These are phyloP conservation scores for Emergomyces africanus DNA, from an alignment of 2,329 filamentous ascomycete species.

Conservation along the genomic window DNA sequence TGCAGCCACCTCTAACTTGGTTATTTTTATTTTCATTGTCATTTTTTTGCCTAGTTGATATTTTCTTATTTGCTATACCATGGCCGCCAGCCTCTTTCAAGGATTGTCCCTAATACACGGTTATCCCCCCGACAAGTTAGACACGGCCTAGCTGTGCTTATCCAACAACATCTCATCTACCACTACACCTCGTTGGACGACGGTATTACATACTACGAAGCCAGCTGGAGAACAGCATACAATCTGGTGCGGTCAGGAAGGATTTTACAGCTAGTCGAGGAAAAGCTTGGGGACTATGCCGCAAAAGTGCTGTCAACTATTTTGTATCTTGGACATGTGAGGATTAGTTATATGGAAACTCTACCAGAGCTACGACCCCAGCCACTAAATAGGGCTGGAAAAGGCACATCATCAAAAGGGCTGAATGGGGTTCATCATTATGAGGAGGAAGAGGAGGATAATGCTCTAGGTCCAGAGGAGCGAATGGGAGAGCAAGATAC, in stretches of 20 bases:
- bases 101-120: slow-evolving; percentile 58
- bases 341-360: slow-evolving; percentile 33
- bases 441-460: slow-evolving; percentile 12
- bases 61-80: slow-evolving; percentile 64
- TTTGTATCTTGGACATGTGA: slow-evolving; percentile 63
- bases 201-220: slow-evolving; percentile 64
- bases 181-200: slow-evolving; percentile 54
- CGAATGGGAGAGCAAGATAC: slow-evolving; percentile 12
- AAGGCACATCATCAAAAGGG: slow-evolving; percentile 15
- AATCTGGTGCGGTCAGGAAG: slow-evolving; percentile 69
- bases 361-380: slow-evolving; percentile 23
- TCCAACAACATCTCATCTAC: slow-evolving; percentile 78
- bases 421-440: slow-evolving; percentile 10
- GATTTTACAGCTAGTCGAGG: slow-evolving; percentile 62
- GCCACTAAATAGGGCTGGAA: slow-evolving; percentile 3
- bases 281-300: slow-evolving; percentile 61
- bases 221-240: slow-evolving; percentile 69
- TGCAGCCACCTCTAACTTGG: not conserved
- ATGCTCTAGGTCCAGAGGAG: slow-evolving; percentile 3
- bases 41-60: slow-evolving; percentile 55
- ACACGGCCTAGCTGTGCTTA: slow-evolving; percentile 68
- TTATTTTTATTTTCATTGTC: not conserved
- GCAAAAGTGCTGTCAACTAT: slow-evolving; percentile 62
- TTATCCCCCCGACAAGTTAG: slow-evolving; percentile 64
- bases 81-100: slow-evolving; percentile 60